These are phyloP conservation scores for Ceratobasidium sp. DNA, from an alignment of 1,284 basidiomycete species.

Conservation along the genomic window DNA sequence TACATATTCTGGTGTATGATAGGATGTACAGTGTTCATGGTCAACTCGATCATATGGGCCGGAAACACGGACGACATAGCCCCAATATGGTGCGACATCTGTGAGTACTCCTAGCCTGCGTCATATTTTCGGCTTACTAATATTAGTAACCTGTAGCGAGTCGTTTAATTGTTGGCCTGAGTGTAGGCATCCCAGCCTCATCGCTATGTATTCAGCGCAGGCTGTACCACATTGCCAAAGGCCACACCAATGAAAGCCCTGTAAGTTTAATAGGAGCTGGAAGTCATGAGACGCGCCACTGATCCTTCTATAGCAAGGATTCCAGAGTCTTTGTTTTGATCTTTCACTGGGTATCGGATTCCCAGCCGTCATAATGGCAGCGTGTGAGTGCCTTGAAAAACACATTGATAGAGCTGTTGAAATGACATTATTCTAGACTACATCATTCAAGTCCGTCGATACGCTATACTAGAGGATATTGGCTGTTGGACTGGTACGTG, in stretches of 20 bases:
- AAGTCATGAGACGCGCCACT: conserved; percentile 47
- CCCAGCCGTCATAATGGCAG: conserved; percentile 56
- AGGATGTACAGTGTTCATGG: conserved; percentile 62
- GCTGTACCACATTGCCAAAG: conserved; percentile 57
- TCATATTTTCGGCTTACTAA: neutral
- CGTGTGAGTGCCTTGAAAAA: conserved; percentile 55
- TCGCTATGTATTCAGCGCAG: conserved; percentile 60
- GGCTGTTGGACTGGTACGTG: conserved; percentile 39
- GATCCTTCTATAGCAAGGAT: conserved; percentile 1
- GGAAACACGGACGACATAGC: conserved; percentile 62
- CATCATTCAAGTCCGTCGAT: conserved; percentile 39
- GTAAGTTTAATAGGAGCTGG: conserved; percentile 36
- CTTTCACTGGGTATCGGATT: conserved; percentile 56
- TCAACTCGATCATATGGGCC: conserved; percentile 75
- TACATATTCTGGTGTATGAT: conserved; percentile 69
- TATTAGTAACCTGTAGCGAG: conserved; percentile 48
- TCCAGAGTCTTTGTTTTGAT: conserved; percentile 51
- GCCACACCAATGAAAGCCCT: conserved; percentile 44
- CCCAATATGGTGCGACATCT: conserved; percentile 79
- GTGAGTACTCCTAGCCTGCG: conserved; percentile 52
- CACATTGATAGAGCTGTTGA: neutral
- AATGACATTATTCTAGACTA: conserved; percentile 3
- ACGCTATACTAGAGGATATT: conserved; percentile 40
- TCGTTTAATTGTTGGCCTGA: conserved; percentile 51
- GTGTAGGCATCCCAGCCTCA: conserved; percentile 55